phyloP scores from a whole-genome alignment of 352 stramenopile genomes.

The Pythium graminicola region DNA sequence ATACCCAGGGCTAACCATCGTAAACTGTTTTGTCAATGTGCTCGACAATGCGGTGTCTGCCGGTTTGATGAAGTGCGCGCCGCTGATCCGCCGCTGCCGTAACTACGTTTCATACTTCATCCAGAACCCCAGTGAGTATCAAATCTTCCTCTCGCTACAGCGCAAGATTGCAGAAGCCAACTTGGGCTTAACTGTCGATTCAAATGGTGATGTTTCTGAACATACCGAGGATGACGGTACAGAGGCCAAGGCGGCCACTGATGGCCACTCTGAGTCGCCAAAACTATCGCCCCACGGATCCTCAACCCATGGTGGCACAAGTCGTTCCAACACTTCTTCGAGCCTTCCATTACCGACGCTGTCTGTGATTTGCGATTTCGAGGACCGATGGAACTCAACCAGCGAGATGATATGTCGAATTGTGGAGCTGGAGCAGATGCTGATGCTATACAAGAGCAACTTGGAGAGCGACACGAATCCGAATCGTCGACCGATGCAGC shows the following conservation, averaged over 20 bases:
- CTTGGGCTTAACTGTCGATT: slow-evolving; percentile 12
- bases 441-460: slow-evolving; percentile 70
- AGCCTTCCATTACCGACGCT: slow-evolving; percentile 25
- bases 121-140: slow-evolving; percentile 76
- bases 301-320: neutral
- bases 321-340: neutral
- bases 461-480: slow-evolving; percentile 67
- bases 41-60: slow-evolving; percentile 49
- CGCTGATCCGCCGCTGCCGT: slow-evolving; percentile 51
- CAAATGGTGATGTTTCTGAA: slow-evolving; percentile 23
- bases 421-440: slow-evolving; percentile 65
- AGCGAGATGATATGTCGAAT: slow-evolving; percentile 77
- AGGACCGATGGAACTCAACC: slow-evolving; percentile 70
- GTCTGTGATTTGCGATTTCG: slow-evolving; percentile 75
- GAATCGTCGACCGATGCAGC: slow-evolving; percentile 62
- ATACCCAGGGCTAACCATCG: slow-evolving; percentile 52
- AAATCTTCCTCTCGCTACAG: slow-evolving; percentile 74
- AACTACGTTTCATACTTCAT: slow-evolving; percentile 84
- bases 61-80: slow-evolving; percentile 50
- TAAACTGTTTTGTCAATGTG: slow-evolving; percentile 64
- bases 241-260: slow-evolving; percentile 13
- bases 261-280: slow-evolving; percentile 11
- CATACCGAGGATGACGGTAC: slow-evolving; percentile 24
- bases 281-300: slow-evolving; percentile 16
- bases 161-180: slow-evolving; percentile 46